These are phyloP conservation scores for Alternaria infectoria DNA, from an alignment of 2,329 filamentous ascomycete species.

Conservation along the genomic window DNA sequence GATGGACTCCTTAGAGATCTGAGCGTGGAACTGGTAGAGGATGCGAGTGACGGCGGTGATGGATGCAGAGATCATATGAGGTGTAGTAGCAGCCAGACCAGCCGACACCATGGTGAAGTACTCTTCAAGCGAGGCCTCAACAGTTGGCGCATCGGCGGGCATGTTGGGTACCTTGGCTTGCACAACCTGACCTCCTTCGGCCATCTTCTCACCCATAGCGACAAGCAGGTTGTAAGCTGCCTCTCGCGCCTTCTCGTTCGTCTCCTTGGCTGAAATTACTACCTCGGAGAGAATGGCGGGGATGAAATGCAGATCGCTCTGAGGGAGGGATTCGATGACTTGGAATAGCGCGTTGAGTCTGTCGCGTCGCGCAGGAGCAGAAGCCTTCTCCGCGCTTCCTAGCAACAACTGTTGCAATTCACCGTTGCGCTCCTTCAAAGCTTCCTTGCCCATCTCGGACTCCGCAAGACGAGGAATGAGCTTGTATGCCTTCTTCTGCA, in stretches of 20 bases:
- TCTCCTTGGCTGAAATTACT: conserved; percentile 95
- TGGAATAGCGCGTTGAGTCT: conserved; percentile 82
- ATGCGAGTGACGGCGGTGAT: conserved; percentile 94
- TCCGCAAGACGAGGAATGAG: conserved; percentile 88
- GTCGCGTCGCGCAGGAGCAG: conserved; percentile 84
- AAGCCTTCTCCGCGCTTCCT: conserved; percentile 80
- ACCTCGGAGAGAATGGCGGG: conserved; percentile 90
- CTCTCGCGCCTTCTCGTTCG: conserved; percentile 91
- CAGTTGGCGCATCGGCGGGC: conserved; percentile 77
- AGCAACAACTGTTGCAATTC: conserved; percentile 87
- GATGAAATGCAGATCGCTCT: conserved; percentile 86
- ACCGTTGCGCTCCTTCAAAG: conserved; percentile 73
- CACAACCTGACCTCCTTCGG: conserved; percentile 75
- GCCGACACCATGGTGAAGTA: conserved; percentile 99
- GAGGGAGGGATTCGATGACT: conserved; percentile 78
- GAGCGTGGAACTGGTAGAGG: conserved; percentile 84
- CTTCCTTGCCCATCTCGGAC: conserved; percentile 76
- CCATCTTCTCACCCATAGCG: conserved; percentile 84
- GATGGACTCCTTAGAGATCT: conserved; percentile 72
- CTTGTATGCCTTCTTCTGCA: conserved; percentile 99
- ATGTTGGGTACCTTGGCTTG: conserved; percentile 89
- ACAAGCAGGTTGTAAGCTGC: conserved; percentile 90
- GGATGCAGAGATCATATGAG: conserved; percentile 97
- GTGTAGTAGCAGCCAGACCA: conserved; percentile 87
- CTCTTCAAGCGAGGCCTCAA: conserved; percentile 84